Evolutionary conservation across 2,329 filamentous ascomycete species (phyloP).

Genomic region (Paracorniculantispora psalliotae): DNA sequence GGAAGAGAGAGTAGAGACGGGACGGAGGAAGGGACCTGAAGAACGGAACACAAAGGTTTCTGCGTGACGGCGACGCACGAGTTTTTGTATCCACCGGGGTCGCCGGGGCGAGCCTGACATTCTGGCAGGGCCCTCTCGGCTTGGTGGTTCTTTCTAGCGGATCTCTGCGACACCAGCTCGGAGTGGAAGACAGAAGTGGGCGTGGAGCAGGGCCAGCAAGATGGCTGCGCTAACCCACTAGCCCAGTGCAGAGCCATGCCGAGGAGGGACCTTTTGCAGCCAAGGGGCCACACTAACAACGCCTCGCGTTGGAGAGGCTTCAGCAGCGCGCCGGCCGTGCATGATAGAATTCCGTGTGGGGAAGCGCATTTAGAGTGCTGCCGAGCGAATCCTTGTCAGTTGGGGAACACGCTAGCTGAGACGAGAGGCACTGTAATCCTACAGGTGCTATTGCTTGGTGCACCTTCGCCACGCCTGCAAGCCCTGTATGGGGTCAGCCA

Average conservation of each 20-base stretch:
- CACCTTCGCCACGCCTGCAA: not conserved
- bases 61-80: conserved; percentile 8
- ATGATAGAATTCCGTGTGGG: not conserved
- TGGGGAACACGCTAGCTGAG: not conserved
- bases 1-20: not conserved
- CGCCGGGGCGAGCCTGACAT: conserved; percentile 2
- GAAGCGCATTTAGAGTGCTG: not conserved
- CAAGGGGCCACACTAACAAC: not conserved
- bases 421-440: not conserved
- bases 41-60: conserved; percentile 3
- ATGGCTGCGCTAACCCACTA: conserved; percentile 8
- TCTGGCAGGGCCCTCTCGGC: not conserved
- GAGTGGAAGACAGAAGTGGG: not conserved
- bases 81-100: conserved; percentile 16
- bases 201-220: conserved; percentile 1
- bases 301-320: conserved; percentile 6
- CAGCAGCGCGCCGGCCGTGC: not conserved
- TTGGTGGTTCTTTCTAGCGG: not conserved
- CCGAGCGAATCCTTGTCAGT: not conserved
- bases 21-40: conserved; percentile 8
- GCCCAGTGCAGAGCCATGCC: not conserved
- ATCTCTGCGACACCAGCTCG: not conserved
- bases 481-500: not conserved
- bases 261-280: conserved; percentile 1
- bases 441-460: not conserved